These are phyloP conservation scores for Fraxinus platypoda DNA, from an alignment of 305 asterid genomes.

Conservation along the genomic window DNA sequence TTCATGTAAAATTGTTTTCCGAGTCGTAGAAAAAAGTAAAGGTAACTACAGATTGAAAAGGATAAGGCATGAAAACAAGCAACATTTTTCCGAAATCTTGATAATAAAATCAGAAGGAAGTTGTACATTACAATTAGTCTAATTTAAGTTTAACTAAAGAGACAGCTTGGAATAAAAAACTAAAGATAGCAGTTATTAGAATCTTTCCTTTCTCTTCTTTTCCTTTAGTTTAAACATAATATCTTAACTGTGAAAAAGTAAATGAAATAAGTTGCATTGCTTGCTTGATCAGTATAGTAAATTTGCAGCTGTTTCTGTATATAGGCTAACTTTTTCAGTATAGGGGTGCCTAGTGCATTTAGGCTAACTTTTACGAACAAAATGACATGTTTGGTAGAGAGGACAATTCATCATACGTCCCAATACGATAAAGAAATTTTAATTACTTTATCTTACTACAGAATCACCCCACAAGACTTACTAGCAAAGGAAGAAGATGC, in stretches of 20 bases:
- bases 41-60: not conserved
- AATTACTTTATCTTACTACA: not conserved
- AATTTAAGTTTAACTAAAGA: not conserved
- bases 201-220: slow-evolving; percentile 55
- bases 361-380: not conserved
- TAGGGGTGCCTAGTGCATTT: not conserved
- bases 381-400: not conserved
- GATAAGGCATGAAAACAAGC: not conserved
- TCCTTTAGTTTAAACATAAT: slow-evolving; percentile 34
- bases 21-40: not conserved
- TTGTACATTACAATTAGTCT: slow-evolving; percentile 18
- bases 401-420: not conserved
- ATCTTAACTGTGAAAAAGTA: not conserved
- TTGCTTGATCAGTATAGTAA: not conserved
- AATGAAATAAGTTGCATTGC: not conserved
- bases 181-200: slow-evolving; percentile 29
- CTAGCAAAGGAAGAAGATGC: not conserved
- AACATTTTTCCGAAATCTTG: not conserved
- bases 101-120: not conserved
- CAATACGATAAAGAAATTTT: slow-evolving; percentile 6
- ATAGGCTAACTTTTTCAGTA: not conserved
- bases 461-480: not conserved
- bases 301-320: not conserved
- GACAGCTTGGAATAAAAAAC: slow-evolving; percentile 1
- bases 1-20: not conserved